Conservation (phyloP, 495 filamentous ascomycete genomes). For the Articulospora tetracladia region DNA sequence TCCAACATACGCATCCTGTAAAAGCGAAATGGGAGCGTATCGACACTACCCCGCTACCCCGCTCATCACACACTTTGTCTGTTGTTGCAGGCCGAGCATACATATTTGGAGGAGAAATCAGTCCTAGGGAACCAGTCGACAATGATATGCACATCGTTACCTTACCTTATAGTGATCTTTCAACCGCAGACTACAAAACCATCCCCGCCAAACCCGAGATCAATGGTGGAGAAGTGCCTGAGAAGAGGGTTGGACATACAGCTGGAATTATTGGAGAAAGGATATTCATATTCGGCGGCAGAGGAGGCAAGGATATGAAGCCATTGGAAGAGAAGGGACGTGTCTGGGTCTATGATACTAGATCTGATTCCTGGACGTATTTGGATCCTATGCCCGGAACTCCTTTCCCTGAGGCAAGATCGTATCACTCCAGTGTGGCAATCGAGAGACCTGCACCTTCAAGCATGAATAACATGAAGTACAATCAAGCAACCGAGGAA, state of each 20-base stretch:
- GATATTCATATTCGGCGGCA: constrained; percentile 64
- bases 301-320: constrained; percentile 36
- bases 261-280: constrained; percentile 52
- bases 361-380: constrained; percentile 49
- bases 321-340: constrained; percentile 58
- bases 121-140: constrained; percentile 51
- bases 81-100: constrained; percentile 64
- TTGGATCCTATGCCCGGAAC: constrained; percentile 44
- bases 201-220: constrained; percentile 41
- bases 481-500: constrained; percentile 36
- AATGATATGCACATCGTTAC: constrained; percentile 67
- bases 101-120: constrained; percentile 62
- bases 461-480: constrained; percentile 41
- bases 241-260: constrained; percentile 52
- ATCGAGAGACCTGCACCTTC: constrained; percentile 40
- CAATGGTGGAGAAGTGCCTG: constrained; percentile 36
- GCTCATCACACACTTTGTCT: constrained; percentile 67
- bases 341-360: constrained; percentile 63
- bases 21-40: constrained; percentile 60
- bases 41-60: constrained; percentile 48
- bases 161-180: constrained; percentile 47
- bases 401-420: constrained; percentile 38
- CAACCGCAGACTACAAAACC: constrained; percentile 50
- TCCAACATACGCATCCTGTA: constrained; percentile 21
- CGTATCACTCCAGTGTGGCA: constrained; percentile 43